Conservation (phyloP, 2,329 filamentous ascomycete species). For the Aureobasidium sp. region DNA sequence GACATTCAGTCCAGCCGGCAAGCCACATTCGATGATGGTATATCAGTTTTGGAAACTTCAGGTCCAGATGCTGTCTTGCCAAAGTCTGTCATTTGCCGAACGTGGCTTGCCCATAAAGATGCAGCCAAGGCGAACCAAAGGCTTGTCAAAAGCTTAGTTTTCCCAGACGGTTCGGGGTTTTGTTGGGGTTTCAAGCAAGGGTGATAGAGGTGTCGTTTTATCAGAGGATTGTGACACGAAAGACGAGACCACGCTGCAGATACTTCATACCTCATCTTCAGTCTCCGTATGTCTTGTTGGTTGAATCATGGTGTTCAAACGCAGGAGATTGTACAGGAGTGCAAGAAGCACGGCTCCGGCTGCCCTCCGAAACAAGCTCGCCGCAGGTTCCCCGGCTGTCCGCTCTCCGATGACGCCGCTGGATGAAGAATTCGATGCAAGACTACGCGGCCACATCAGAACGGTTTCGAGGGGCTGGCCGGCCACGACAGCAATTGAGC, state of each 20-base stretch:
- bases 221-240: background rate
- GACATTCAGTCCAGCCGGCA: background rate
- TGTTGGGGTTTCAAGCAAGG: background rate
- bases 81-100: background rate
- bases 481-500: background rate
- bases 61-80: background rate
- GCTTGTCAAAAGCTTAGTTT: background rate
- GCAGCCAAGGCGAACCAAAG: background rate
- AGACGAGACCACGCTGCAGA: background rate
- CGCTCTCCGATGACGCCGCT: constrained; percentile 6
- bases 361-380: background rate
- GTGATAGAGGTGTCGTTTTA: background rate
- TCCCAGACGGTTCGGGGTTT: background rate
- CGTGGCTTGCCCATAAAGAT: background rate
- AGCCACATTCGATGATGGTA: background rate
- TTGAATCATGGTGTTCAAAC: background rate
- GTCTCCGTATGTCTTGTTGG: background rate
- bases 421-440: constrained; percentile 1
- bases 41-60: background rate
- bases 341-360: background rate
- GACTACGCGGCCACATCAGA: constrained; percentile 6
- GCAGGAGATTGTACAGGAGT: background rate
- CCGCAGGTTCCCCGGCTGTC: background rate
- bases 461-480: constrained; percentile 11
- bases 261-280: background rate